A percentile compares a stretch with the other conserved stretches of the same genome.
phyloP scores from a whole-genome alignment of 169 alveolate genomes.

The Theileria parva region DNA sequence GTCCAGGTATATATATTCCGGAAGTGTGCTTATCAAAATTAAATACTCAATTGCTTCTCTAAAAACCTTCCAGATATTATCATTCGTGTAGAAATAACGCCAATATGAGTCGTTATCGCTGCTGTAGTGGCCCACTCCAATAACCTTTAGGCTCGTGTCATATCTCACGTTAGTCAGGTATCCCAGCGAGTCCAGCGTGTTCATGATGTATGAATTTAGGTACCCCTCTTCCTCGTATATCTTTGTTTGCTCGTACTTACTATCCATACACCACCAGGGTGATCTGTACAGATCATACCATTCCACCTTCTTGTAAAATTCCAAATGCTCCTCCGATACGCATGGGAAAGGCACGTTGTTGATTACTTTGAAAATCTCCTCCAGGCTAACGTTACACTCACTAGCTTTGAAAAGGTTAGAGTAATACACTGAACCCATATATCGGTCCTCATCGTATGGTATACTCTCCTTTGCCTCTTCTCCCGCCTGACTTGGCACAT shows the following conservation, averaged over 20 bases:
- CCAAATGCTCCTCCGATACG: constrained; percentile 9
- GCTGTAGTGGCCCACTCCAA: constrained; percentile 52
- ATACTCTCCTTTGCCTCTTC: not conserved
- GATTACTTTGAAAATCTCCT: constrained; percentile 5
- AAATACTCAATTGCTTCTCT: constrained; percentile 55
- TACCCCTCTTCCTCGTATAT: constrained; percentile 9
- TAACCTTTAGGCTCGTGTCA: constrained; percentile 34
- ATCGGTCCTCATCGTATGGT: not conserved
- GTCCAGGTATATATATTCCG: constrained; percentile 48
- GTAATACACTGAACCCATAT: constrained; percentile 16
- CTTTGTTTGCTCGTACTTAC: constrained; percentile 6
- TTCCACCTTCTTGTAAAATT: constrained; percentile 38
- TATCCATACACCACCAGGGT: constrained; percentile 59
- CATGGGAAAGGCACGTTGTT: constrained; percentile 3
- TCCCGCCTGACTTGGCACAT: not conserved
- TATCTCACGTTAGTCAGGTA: constrained; percentile 43
- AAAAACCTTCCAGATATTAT: constrained; percentile 52
- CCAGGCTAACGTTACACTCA: not conserved
- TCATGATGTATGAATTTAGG: constrained; percentile 33
- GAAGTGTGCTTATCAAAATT: constrained; percentile 45
- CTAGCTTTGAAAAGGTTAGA: constrained; percentile 8
- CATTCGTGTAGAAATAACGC: constrained; percentile 55
- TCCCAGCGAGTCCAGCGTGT: constrained; percentile 56
- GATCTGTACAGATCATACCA: constrained; percentile 28
- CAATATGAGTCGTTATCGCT: constrained; percentile 40